phyloP scores from a whole-genome alignment of 2,329 filamentous ascomycete genomes.

The Trichophyton rubrum region DNA sequence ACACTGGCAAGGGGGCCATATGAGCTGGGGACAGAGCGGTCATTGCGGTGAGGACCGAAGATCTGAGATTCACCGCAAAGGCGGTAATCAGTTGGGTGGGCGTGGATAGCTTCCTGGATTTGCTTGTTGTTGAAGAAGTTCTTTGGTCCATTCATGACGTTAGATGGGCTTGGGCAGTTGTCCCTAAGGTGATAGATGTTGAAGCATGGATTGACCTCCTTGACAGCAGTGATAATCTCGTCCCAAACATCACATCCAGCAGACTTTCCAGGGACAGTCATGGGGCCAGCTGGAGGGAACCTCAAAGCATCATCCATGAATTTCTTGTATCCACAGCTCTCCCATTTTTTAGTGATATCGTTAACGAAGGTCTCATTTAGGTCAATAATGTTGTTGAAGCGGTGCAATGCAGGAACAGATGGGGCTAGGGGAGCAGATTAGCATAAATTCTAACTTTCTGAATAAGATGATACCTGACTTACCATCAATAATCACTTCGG shows the following conservation, averaged over 20 bases:
- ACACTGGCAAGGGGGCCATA: constrained; percentile 53
- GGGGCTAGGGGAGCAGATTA: constrained; percentile 17
- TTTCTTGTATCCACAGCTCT: constrained; percentile 35
- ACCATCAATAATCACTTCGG: constrained; percentile 2
- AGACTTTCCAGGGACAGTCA: constrained; percentile 38
- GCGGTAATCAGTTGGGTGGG: constrained; percentile 43
- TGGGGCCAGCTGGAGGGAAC: constrained; percentile 53
- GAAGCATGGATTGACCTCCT: constrained; percentile 61
- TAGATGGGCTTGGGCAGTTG: constrained; percentile 57
- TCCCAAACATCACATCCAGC: constrained; percentile 47
- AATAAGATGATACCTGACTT: background rate
- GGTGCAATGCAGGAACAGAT: constrained; percentile 30
- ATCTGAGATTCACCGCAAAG: constrained; percentile 40
- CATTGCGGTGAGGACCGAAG: constrained; percentile 27
- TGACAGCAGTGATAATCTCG: constrained; percentile 43
- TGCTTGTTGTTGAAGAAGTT: constrained; percentile 61
- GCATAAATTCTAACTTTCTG: background rate
- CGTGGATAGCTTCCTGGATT: constrained; percentile 57
- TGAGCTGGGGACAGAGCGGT: constrained; percentile 39
- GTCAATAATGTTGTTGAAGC: constrained; percentile 32
- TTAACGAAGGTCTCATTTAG: constrained; percentile 33
- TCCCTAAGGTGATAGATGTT: constrained; percentile 61
- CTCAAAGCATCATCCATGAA: constrained; percentile 41
- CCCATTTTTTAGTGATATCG: constrained; percentile 28
- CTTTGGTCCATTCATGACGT: constrained; percentile 49